phyloP scores from a whole-genome alignment of 345 rosid genomes.

The Gossypioides kirkii region DNA sequence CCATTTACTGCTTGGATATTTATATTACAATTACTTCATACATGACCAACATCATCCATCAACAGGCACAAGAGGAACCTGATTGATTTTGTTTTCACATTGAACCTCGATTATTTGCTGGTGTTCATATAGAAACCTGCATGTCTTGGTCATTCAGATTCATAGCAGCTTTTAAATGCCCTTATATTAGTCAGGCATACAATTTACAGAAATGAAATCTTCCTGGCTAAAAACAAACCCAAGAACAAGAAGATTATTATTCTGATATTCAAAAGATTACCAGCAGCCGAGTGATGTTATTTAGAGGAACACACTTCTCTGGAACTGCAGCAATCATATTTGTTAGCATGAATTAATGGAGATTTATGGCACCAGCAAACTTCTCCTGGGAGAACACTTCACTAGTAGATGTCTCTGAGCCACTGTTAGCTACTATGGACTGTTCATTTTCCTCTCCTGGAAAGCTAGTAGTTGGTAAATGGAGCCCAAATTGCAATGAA shows the following conservation, averaged over 20 bases:
- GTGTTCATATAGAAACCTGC: background rate
- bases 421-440: conserved; percentile 6
- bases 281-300: too few species aligned
- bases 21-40: background rate
- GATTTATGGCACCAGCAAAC: conserved; percentile 26
- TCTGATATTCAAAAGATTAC: too few species aligned
- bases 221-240: too few species aligned
- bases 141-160: background rate
- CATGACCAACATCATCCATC: background rate
- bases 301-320: too few species aligned
- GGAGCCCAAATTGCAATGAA: conserved; percentile 4
- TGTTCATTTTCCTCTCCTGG: conserved; percentile 13
- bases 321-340: too few species aligned
- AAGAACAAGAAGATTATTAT: too few species aligned
- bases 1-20: background rate
- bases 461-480: conserved; percentile 27
- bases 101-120: background rate
- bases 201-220: too few species aligned
- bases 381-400: conserved; percentile 31
- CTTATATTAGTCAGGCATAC: too few species aligned
- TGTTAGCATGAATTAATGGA: background rate
- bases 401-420: conserved; percentile 6
- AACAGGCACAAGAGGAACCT: background rate
- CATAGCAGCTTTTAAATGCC: background rate
- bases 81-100: background rate